Percentiles rank a stretch among this genome's conserved stretches.
Evolutionary conservation across 2,329 filamentous ascomycete genomes (phyloP).

Genomic region (Neofusicoccum laricinum): DNA sequence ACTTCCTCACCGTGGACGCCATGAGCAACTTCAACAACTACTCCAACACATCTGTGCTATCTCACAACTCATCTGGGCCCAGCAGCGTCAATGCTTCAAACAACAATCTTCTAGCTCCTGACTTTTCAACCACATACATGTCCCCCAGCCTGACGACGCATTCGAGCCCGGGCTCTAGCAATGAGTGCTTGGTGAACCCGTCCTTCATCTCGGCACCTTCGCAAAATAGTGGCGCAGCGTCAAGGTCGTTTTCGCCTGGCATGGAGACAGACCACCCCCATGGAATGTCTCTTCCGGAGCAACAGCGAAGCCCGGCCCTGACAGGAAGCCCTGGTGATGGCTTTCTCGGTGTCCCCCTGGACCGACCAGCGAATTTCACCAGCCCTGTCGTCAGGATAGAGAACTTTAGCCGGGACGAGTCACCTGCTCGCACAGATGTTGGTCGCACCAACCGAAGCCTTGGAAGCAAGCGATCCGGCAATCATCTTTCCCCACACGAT

Average conservation of each 20-base stretch:
- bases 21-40: neutral
- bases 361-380: slow-evolving; percentile 30
- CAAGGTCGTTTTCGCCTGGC: neutral
- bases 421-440: slow-evolving; percentile 32
- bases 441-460: slow-evolving; percentile 34
- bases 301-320: slow-evolving; percentile 36
- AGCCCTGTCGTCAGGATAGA: slow-evolving; percentile 40
- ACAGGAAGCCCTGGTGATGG: slow-evolving; percentile 35
- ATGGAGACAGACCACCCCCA: neutral
- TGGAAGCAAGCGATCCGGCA: slow-evolving; percentile 33
- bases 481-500: slow-evolving; percentile 38
- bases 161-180: slow-evolving; percentile 32
- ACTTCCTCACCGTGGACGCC: neutral
- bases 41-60: neutral
- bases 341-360: slow-evolving; percentile 27
- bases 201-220: neutral
- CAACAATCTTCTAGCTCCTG: slow-evolving; percentile 3
- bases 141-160: slow-evolving; percentile 35
- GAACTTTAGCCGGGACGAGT: slow-evolving; percentile 34
- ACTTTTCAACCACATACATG: slow-evolving; percentile 18
- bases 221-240: neutral
- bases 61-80: neutral
- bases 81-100: slow-evolving; percentile 7
- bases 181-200: slow-evolving; percentile 1
- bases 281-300: slow-evolving; percentile 18